Evolutionary conservation across 208 protist genomes (phyloP).

Genomic region (Blastocrithidia nonstop): DNA sequence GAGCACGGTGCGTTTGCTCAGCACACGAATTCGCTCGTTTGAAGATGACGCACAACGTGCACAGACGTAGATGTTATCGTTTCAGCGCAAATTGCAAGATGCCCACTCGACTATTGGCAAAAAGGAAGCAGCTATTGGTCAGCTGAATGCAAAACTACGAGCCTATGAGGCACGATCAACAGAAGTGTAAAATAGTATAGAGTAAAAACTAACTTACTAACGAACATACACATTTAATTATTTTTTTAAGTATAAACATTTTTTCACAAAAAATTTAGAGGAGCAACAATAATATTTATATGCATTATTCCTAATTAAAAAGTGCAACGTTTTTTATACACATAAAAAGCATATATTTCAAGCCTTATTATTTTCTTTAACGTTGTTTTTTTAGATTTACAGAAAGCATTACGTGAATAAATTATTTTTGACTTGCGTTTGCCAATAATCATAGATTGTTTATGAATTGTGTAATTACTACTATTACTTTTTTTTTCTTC

Average conservation of each 20-base stretch:
- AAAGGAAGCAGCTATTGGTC: conserved; percentile 69
- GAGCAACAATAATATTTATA: neutral
- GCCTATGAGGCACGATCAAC: conserved; percentile 66
- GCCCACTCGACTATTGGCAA: conserved; percentile 60
- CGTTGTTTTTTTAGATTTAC: conserved; percentile 1
- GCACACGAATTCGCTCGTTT: conserved; percentile 37
- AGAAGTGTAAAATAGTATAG: conserved; percentile 8
- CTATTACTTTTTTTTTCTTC: neutral
- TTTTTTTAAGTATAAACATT: neutral
- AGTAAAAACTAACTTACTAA: conserved; percentile 3
- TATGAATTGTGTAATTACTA: neutral
- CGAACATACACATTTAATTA: neutral
- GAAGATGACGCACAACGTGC: conserved; percentile 60
- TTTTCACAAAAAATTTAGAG: neutral
- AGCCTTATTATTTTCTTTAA: neutral
- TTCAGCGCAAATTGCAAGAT: conserved; percentile 53
- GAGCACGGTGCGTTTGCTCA: conserved; percentile 68
- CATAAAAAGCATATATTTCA: conserved; percentile 1
- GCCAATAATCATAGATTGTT: conserved; percentile 3
- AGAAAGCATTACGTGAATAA: neutral
- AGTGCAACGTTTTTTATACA: neutral
- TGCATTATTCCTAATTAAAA: neutral
- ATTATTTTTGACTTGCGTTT: too few species aligned
- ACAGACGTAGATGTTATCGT: conserved; percentile 60
- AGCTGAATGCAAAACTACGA: conserved; percentile 64